Percentiles rank a stretch among this genome's conserved stretches.
Evolutionary conservation across 257 asterid genomes (phyloP).

Genomic region (Fraxinus cuspidata): DNA sequence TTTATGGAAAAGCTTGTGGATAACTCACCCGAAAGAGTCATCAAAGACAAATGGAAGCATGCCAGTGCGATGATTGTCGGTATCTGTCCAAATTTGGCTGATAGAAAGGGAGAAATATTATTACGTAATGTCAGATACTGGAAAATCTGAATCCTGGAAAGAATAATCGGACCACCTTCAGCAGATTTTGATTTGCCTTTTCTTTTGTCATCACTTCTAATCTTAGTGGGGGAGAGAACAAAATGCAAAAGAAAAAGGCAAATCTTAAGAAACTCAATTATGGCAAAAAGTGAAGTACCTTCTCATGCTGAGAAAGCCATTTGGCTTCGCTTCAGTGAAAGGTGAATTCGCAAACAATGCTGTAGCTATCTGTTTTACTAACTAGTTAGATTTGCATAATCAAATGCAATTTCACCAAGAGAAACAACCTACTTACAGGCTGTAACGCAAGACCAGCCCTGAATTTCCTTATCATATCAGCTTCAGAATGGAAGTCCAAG

Average conservation of each 20-base stretch:
- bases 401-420: slow-evolving; percentile 16
- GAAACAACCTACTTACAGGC: slow-evolving; percentile 68
- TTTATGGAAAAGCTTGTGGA: not conserved
- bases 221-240: not conserved
- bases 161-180: not conserved
- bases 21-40: slow-evolving; percentile 82
- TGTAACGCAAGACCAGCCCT: slow-evolving; percentile 96
- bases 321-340: slow-evolving; percentile 94
- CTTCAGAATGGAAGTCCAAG: slow-evolving; percentile 92
- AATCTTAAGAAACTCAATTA: slow-evolving; percentile 19
- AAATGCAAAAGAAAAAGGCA: slow-evolving; percentile 9
- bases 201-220: too few species aligned
- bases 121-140: slow-evolving; percentile 16
- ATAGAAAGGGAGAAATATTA: slow-evolving; percentile 25
- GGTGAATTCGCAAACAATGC: slow-evolving; percentile 98
- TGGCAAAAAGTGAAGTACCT: slow-evolving; percentile 46
- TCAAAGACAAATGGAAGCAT: slow-evolving; percentile 99
- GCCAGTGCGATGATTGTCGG: slow-evolving; percentile 89
- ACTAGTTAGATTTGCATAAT: slow-evolving; percentile 37
- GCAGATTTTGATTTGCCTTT: too few species aligned
- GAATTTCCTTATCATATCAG: slow-evolving; percentile 93
- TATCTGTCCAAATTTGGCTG: slow-evolving; percentile 99
- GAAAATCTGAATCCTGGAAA: slow-evolving; percentile 16
- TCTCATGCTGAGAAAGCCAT: slow-evolving; percentile 96
- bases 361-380: slow-evolving; percentile 82